Evolutionary conservation across 805 yeast genomes (phyloP), one percentile per base, ranked within the genome.

Genomic region (Lipomyces starkeyi): DNA sequence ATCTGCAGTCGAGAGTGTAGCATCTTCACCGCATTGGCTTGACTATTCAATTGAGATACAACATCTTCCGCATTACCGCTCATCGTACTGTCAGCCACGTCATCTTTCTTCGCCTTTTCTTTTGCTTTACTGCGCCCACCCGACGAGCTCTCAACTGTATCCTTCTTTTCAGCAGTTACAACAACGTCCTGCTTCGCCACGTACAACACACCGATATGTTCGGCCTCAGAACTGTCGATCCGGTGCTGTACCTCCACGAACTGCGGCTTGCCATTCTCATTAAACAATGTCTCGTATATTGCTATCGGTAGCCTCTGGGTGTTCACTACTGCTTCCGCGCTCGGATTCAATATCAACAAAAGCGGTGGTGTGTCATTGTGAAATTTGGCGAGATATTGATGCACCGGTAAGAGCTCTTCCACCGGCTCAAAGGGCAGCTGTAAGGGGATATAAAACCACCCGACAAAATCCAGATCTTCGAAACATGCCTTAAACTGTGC

Each of bases 401-500:
- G 72, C 32, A 68, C 56, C 37, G 61, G 63, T 14, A 69, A 59
- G 9, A 69, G 40, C 22, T 56, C 64, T 35, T 59, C 65, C 3
- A 66, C 57, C 25, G 73, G 71, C 64, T 76, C 78, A 22, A 61
- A 67, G 13, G 72, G 70, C n/a, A 68, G 61, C 29, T 14, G 22
- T n/a, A 49, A 11, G 59, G 72, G 71, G 2, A 77, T 71, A 32
- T 71, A 67, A 63, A 76, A 79, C 79, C 79, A 76, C 7, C 81
- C 81, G 13, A 79, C 63, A 14, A 78, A 66, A 7, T 78, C 77
- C 32, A 76, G 73, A 13, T 70, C 69, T 2, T 79, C 78, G 66
- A 76, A 75, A 22, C 76, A 73, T 8, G 73, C 70, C 57, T 73
- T 68, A 69, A 76, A 76, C 35, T 77, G 74, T 56, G 73, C 74